A percentile compares a stretch with the other conserved stretches of the same genome.
Conservation (phyloP, 768 basidiomycete species). For the Artomyces pyxidatus region DNA sequence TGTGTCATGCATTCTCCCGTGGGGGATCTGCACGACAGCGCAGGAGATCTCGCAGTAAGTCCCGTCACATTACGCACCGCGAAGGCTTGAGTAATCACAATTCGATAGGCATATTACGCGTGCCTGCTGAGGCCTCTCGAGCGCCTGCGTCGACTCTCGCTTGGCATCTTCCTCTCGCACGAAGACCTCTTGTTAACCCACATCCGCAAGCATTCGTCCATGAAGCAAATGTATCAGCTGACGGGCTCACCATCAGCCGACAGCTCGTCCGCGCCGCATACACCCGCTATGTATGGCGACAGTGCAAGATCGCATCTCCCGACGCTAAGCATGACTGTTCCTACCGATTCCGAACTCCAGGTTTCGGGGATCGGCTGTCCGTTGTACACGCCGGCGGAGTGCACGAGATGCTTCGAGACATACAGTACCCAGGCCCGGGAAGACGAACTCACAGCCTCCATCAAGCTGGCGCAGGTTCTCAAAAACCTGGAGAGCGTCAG, state of each 20-base stretch:
- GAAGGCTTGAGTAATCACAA: background rate
- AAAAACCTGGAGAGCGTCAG: conserved; percentile 10
- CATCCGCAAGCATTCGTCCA: conserved; percentile 28
- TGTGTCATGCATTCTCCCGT: conserved; percentile 56
- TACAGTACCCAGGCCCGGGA: conserved; percentile 9
- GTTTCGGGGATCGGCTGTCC: no score
- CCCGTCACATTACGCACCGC: background rate
- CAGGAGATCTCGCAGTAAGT: conserved; percentile 45
- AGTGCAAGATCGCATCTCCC: no score
- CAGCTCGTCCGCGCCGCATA: conserved; percentile 12
- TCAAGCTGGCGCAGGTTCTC: conserved; percentile 15
- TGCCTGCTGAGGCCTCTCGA: conserved; percentile 37
- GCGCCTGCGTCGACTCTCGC: conserved; percentile 40
- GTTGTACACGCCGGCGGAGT: conserved; percentile 13
- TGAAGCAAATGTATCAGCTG: background rate
- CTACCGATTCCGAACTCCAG: no score
- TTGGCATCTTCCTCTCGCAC: conserved; percentile 59
- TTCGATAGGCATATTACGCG: conserved; percentile 34
- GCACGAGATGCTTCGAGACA: conserved; percentile 11
- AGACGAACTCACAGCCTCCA: conserved; percentile 12
- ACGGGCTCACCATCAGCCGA: conserved; percentile 3
- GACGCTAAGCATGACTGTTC: background rate
- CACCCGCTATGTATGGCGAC: conserved; percentile 2
- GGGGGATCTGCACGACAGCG: conserved; percentile 33
- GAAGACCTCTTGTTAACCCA: conserved; percentile 41